These are phyloP conservation scores for Trichosporon sp. DNA, from an alignment of 1,284 basidiomycete species.

Conservation along the genomic window DNA sequence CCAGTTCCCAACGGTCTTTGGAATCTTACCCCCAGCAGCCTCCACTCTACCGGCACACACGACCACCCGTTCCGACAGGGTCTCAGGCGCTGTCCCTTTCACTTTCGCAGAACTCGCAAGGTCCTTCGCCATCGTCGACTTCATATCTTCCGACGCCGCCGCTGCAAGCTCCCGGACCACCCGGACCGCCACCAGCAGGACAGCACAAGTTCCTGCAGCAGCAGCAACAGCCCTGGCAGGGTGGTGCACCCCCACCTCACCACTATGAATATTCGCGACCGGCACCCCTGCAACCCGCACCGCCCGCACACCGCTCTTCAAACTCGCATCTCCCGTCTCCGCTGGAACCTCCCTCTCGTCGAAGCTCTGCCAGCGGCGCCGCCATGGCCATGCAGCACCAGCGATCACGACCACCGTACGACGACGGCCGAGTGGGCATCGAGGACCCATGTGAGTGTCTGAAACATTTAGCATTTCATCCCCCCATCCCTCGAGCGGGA, in stretches of 20 bases:
- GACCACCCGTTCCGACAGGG: constrained; percentile 16
- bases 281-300: not conserved
- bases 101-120: constrained; percentile 5
- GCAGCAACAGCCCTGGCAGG: constrained; percentile 13
- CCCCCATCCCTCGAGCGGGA: not conserved
- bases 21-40: constrained; percentile 10
- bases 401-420: constrained; percentile 18
- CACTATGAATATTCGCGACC: constrained; percentile 5
- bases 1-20: not conserved
- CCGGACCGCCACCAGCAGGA: not conserved
- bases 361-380: constrained; percentile 3
- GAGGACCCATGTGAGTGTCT: constrained; percentile 50
- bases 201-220: constrained; percentile 15
- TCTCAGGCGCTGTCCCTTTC: constrained; percentile 16
- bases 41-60: constrained; percentile 18
- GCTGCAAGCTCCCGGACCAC: not conserved
- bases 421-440: constrained; percentile 49
- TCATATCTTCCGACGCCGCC: constrained; percentile 11
- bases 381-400: constrained; percentile 3
- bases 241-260: not conserved
- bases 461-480: constrained; percentile 1
- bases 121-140: constrained; percentile 5
- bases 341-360: not conserved
- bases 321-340: constrained; percentile 9
- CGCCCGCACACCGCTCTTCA: constrained; percentile 11